phyloP scores from a whole-genome alignment of 495 filamentous ascomycete species.

The Thozetella sp. region DNA sequence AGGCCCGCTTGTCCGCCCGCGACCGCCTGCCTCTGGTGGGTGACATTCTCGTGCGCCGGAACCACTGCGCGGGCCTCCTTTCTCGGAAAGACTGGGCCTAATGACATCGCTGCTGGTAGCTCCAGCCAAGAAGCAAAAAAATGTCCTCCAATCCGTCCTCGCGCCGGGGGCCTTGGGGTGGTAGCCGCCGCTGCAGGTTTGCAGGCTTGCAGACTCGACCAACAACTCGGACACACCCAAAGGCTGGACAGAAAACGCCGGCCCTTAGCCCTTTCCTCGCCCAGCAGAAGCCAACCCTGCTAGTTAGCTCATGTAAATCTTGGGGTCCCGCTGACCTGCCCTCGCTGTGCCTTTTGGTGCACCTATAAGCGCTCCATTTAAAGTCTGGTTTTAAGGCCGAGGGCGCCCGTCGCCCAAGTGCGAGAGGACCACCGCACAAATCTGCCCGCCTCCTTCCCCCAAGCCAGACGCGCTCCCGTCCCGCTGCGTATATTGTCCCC shows the following conservation, averaged over 20 bases:
- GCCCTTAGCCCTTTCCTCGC: neutral
- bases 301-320: neutral
- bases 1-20: constrained; percentile 18
- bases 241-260: neutral
- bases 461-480: constrained; percentile 28
- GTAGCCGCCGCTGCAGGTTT: neutral
- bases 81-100: neutral
- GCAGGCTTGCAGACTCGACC: too few relatives aligned
- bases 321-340: neutral
- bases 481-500: constrained; percentile 37
- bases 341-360: neutral
- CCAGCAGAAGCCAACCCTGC: neutral
- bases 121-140: neutral
- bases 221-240: too few relatives aligned
- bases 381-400: neutral
- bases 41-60: neutral
- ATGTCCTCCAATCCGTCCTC: constrained; percentile 1
- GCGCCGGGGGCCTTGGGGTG: neutral
- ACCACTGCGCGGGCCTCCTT: neutral
- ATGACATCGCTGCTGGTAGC: neutral
- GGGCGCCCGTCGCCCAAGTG: neutral
- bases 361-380: constrained; percentile 3
- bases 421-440: constrained; percentile 8
- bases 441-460: constrained; percentile 12
- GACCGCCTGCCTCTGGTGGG: neutral